A percentile compares a stretch with the other conserved stretches of the same genome.
phyloP scores from a whole-genome alignment of 306 rosid genomes.

The Cotoneaster glaucophyllus region DNA sequence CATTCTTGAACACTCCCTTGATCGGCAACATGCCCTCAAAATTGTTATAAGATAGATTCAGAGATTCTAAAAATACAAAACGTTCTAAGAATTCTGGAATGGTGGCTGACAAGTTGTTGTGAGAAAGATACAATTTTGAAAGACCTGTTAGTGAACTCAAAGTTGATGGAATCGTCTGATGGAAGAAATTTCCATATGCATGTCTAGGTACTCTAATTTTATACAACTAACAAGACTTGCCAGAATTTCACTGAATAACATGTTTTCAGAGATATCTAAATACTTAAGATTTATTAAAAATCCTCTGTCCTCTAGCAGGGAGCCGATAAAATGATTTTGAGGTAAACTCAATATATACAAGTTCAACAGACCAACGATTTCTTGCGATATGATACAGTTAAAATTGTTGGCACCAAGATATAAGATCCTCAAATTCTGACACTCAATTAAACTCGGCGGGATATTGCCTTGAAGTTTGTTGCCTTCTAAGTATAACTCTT shows the following conservation, averaged over 20 bases:
- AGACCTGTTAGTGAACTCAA: background rate
- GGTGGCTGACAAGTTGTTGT: background rate
- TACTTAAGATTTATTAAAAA: background rate
- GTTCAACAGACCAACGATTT: background rate
- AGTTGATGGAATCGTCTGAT: background rate
- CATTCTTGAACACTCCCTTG: background rate
- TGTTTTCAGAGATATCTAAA: background rate
- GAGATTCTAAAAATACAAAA: fast-evolving
- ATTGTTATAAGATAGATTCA: background rate
- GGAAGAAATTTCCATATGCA: background rate
- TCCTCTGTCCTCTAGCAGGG: background rate
- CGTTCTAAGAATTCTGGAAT: background rate
- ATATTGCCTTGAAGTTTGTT: background rate
- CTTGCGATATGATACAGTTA: background rate
- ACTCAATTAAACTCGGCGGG: background rate
- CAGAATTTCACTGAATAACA: background rate
- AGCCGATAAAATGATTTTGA: background rate
- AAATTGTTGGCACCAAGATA: fast-evolving
- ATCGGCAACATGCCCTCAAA: background rate
- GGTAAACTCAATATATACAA: background rate
- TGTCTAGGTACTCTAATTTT: background rate
- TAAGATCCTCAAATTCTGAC: background rate
- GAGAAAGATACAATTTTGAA: background rate
- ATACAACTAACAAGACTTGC: background rate
- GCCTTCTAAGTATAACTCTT: fast-evolving